These are phyloP conservation scores for Aphanomyces astaci DNA, from an alignment of 352 stramenopile genomes.

Conservation along the genomic window DNA sequence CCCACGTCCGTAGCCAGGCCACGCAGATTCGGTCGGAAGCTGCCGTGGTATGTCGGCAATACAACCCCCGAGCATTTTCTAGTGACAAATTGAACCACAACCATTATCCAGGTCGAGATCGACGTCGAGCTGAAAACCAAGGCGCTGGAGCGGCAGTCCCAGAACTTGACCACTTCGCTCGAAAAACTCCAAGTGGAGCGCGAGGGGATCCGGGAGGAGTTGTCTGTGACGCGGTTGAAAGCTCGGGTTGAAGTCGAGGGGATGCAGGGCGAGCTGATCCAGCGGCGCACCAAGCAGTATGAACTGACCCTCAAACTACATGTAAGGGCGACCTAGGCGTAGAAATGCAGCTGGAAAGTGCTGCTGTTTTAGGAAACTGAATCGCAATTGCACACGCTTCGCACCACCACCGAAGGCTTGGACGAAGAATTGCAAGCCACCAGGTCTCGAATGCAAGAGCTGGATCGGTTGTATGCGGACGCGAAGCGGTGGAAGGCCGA, in stretches of 20 bases:
- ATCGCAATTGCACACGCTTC: slow-evolving; percentile 36
- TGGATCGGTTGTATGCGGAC: slow-evolving; percentile 32
- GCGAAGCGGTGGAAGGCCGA: slow-evolving; percentile 19
- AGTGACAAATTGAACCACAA: not conserved
- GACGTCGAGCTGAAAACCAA: slow-evolving; percentile 17
- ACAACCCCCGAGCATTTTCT: no score
- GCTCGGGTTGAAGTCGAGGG: slow-evolving; percentile 57
- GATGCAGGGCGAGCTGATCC: slow-evolving; percentile 57
- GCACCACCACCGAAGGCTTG: slow-evolving; percentile 33
- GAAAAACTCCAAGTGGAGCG: slow-evolving; percentile 20
- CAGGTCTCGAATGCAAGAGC: slow-evolving; percentile 47
- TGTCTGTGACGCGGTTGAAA: slow-evolving; percentile 35
- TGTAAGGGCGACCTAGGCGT: not conserved
- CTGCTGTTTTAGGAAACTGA: slow-evolving; percentile 31
- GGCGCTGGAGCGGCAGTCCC: slow-evolving; percentile 16
- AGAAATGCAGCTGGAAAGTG: not conserved
- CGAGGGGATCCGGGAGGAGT: slow-evolving; percentile 29
- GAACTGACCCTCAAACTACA: slow-evolving; percentile 67
- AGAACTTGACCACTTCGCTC: not conserved
- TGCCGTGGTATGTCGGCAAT: slow-evolving; percentile 1
- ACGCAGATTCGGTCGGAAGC: slow-evolving; percentile 5
- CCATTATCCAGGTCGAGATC: slow-evolving; percentile 24
- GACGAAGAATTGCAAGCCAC: slow-evolving; percentile 42
- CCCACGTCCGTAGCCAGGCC: not conserved
- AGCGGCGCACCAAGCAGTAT: slow-evolving; percentile 69